A percentile compares a stretch with the other conserved stretches of the same genome.
Conservation (phyloP, 208 protist genomes). For the Wallacemonas sp. region DNA sequence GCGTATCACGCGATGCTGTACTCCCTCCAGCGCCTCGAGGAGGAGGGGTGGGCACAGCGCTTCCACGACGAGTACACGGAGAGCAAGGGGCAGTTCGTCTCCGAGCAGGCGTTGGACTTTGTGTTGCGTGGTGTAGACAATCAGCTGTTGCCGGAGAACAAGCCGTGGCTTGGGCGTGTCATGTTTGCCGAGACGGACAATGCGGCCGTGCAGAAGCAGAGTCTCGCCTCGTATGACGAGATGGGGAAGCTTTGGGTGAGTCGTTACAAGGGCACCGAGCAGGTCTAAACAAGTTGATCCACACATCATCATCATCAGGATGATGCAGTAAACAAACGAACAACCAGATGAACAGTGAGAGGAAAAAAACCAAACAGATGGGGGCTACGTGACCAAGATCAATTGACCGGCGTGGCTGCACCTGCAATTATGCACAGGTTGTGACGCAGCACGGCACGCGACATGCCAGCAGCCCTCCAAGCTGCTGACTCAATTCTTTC, state of each 20-base stretch:
- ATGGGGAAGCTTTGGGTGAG: conserved; percentile 72
- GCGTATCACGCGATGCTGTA: conserved; percentile 92
- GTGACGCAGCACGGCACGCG: too few relatives aligned
- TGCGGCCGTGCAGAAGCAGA: conserved; percentile 41
- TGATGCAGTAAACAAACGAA: neutral
- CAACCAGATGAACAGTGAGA: neutral
- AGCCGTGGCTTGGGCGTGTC: conserved; percentile 86
- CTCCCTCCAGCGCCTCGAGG: conserved; percentile 87
- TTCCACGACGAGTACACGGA: conserved; percentile 72
- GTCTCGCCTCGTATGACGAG: conserved; percentile 51
- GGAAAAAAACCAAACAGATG: neutral
- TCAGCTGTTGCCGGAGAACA: conserved; percentile 88
- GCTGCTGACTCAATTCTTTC: too few relatives aligned
- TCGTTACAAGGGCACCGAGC: conserved; percentile 49
- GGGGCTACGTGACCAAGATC: too few relatives aligned
- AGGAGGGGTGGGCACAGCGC: conserved; percentile 84
- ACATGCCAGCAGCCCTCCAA: too few relatives aligned
- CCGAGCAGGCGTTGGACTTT: conserved; percentile 90
- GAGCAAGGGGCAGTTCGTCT: conserved; percentile 18
- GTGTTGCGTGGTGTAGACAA: conserved; percentile 79
- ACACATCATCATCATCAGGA: too few relatives aligned
- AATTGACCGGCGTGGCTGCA: too few relatives aligned
- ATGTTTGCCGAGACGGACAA: conserved; percentile 85
- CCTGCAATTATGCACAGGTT: too few relatives aligned
- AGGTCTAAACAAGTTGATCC: conserved; percentile 3